phyloP scores from a whole-genome alignment of 1,284 basidiomycete genomes.

The Prillingera fragicola region DNA sequence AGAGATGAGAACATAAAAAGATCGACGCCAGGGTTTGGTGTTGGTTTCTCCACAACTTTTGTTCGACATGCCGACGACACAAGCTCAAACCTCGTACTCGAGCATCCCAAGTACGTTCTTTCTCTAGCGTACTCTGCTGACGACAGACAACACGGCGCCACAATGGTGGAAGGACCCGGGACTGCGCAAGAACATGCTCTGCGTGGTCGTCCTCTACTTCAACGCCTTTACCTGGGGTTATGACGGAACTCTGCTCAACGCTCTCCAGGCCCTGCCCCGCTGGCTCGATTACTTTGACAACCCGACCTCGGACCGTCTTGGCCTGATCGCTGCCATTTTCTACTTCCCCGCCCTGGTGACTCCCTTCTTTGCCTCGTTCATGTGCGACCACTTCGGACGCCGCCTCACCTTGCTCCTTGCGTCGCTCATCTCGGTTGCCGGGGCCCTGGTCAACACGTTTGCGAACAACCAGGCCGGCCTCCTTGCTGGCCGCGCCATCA shows the following conservation, averaged over 20 bases:
- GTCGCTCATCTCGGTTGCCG: conserved; percentile 52
- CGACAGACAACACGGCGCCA: conserved; percentile 15
- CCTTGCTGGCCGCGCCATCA: conserved; percentile 11
- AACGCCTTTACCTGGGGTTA: conserved; percentile 3
- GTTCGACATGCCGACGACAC: too few relatives aligned
- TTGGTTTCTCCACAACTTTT: too few relatives aligned
- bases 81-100: not conserved
- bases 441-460: conserved; percentile 52
- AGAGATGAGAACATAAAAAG: too few relatives aligned
- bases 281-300: conserved; percentile 14
- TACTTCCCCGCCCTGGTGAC: conserved; percentile 12
- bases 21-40: too few relatives aligned
- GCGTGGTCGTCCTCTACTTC: conserved; percentile 1
- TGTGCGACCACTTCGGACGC: conserved; percentile 38
- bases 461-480: conserved; percentile 65
- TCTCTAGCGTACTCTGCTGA: too few relatives aligned
- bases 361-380: conserved; percentile 23
- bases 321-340: conserved; percentile 19
- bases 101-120: not conserved
- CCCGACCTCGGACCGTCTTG: conserved; percentile 12
- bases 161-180: conserved; percentile 17
- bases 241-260: conserved; percentile 11
- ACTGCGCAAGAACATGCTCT: conserved; percentile 7
- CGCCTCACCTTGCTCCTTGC: conserved; percentile 35
- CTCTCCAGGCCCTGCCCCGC: conserved; percentile 9